These are phyloP conservation scores for Hapsidospora chrysogenum DNA, from an alignment of 495 filamentous ascomycete genomes.

Conservation along the genomic window DNA sequence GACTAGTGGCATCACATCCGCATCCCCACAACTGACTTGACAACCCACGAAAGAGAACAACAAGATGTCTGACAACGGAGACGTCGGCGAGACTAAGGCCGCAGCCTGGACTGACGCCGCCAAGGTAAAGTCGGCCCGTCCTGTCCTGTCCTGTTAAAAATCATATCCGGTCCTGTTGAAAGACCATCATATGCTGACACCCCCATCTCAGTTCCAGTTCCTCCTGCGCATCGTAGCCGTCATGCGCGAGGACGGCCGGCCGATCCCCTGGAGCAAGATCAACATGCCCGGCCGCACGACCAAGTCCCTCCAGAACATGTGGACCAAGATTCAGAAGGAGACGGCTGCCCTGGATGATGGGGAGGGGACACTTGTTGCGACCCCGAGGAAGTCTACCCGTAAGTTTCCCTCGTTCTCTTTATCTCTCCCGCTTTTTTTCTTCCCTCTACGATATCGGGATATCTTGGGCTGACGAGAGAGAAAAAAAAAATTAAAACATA, in stretches of 20 bases:
- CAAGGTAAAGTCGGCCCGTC: background rate
- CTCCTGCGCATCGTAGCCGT: constrained; percentile 12
- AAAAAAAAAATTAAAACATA: too few species aligned
- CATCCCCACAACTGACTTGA: too few species aligned
- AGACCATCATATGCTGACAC: background rate
- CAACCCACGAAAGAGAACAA: too few species aligned
- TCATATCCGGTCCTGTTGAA: background rate
- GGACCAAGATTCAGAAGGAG: constrained; percentile 7
- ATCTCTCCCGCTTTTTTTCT: too few species aligned
- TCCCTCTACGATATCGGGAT: too few species aligned
- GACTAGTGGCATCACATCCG: too few species aligned
- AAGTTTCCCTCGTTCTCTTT: too few species aligned
- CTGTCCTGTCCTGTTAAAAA: background rate
- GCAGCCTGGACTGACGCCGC: background rate
- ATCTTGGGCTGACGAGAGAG: too few species aligned
- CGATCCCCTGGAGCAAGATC: constrained; percentile 3
- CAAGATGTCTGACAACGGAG: too few species aligned
- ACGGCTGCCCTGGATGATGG: constrained; percentile 3
- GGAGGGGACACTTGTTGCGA: too few species aligned
- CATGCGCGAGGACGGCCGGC: constrained; percentile 3
- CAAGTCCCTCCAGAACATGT: constrained; percentile 7
- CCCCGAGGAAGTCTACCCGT: background rate
- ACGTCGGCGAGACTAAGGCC: too few species aligned
- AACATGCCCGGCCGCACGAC: constrained; percentile 11
- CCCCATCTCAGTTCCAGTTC: constrained; percentile 10